Evolutionary conservation across 106 monocot species (phyloP).

Genomic region (Acorus gramineus): DNA sequence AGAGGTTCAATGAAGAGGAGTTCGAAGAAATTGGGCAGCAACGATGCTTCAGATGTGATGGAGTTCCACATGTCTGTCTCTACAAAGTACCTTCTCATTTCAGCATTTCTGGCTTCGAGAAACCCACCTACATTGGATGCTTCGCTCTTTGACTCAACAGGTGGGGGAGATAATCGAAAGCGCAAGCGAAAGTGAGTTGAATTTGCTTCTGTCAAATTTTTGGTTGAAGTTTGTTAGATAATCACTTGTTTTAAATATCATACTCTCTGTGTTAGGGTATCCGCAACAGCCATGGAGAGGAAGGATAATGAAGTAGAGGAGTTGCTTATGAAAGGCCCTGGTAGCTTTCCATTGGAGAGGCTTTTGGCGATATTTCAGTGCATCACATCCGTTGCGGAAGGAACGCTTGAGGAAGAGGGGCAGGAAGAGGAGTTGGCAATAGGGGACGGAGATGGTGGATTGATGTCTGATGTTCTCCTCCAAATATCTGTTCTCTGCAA

Average conservation of each 20-base stretch:
- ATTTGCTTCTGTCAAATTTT: background rate
- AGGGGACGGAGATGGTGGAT: conserved; percentile 19
- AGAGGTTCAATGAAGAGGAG: conserved; percentile 16
- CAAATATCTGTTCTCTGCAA: conserved; percentile 88
- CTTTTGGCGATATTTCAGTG: conserved; percentile 90
- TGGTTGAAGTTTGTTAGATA: background rate
- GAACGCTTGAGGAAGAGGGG: conserved; percentile 15
- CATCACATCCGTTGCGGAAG: conserved; percentile 65
- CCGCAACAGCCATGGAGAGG: conserved; percentile 42
- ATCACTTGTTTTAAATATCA: too few relatives aligned
- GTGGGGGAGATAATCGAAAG: conserved; percentile 42
- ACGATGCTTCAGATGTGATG: conserved; percentile 35
- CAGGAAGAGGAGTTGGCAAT: conserved; percentile 9
- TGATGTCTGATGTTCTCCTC: conserved; percentile 81
- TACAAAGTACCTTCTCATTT: conserved; percentile 79
- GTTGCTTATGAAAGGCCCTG: conserved; percentile 81
- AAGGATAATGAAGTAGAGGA: conserved; percentile 56
- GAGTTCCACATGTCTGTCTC: conserved; percentile 93
- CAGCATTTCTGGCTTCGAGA: conserved; percentile 87
- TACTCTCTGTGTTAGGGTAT: conserved; percentile 31
- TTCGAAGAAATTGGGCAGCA: conserved; percentile 25
- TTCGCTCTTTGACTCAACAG: conserved; percentile 73
- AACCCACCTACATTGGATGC: conserved; percentile 97
- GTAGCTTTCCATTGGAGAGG: conserved; percentile 87
- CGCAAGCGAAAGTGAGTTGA: conserved; percentile 63